These are phyloP conservation scores for Rhizoctonia solani DNA, from an alignment of 1,284 basidiomycete species.

Conservation along the genomic window DNA sequence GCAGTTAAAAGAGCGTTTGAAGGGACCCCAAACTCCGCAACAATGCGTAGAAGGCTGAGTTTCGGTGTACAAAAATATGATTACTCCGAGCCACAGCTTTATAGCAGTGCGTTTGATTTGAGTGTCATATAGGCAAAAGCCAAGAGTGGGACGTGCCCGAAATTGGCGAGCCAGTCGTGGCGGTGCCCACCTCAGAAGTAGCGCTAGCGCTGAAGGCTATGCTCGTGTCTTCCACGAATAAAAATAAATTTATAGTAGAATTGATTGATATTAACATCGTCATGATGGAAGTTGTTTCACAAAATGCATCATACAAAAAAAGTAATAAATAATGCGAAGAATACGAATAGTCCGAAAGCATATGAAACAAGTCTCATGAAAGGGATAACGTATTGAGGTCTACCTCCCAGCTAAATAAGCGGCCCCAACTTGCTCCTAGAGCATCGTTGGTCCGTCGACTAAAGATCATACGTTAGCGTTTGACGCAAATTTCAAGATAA, in stretches of 20 bases:
- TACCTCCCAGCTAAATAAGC: conserved; percentile 28
- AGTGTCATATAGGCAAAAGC: neutral
- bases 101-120: too few species aligned
- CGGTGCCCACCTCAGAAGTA: too few species aligned
- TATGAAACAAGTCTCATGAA: neutral
- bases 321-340: conserved; percentile 24
- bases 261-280: conserved; percentile 1
- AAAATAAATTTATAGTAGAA: too few species aligned
- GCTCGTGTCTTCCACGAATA: neutral
- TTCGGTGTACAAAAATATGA: too few species aligned
- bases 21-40: too few species aligned
- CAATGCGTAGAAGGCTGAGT: too few species aligned
- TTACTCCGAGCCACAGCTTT: too few species aligned
- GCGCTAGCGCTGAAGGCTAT: neutral
- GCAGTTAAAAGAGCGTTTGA: too few species aligned
- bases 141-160: neutral
- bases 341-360: neutral
- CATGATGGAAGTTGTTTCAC: neutral
- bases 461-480: neutral
- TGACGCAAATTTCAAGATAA: neutral
- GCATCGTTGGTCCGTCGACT: conserved; percentile 25
- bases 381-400: conserved; percentile 29
- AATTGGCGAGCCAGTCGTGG: neutral
- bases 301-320: conserved; percentile 8
- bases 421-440: conserved; percentile 25